Percentiles rank a stretch among this genome's conserved stretches.
phyloP scores from a whole-genome alignment of 2,329 filamentous ascomycete genomes.

The Aspergillus terreus region DNA sequence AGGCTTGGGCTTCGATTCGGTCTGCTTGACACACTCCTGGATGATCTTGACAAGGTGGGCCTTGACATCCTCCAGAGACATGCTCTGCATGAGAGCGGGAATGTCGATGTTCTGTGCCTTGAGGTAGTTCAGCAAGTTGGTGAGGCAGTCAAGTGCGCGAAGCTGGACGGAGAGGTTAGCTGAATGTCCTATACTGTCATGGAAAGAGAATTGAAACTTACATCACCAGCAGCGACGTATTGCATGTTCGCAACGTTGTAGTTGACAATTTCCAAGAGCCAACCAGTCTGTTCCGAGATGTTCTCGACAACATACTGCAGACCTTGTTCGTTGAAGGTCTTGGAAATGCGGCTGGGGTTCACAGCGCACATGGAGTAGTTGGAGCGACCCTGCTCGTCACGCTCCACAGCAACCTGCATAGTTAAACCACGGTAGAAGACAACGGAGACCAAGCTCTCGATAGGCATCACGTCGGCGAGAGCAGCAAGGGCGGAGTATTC shows the following conservation, averaged over 20 bases:
- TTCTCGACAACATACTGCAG: constrained; percentile 95
- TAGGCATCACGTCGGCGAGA: constrained; percentile 98
- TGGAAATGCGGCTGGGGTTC: constrained; percentile 96
- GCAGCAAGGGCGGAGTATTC: constrained; percentile 97
- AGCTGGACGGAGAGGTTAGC: constrained; percentile 38
- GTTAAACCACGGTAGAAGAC: constrained; percentile 99
- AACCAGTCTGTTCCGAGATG: constrained; percentile 87
- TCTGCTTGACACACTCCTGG: constrained; percentile 78
- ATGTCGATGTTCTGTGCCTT: constrained; percentile 98
- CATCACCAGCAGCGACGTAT: constrained; percentile 65
- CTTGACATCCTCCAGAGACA: constrained; percentile 88
- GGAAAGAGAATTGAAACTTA: constrained; percentile 28
- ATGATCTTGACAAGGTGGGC: constrained; percentile 88
- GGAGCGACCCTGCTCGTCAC: constrained; percentile 84
- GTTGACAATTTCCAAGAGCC: constrained; percentile 99
- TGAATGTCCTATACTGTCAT: background rate
- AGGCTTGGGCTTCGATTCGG: constrained; percentile 81
- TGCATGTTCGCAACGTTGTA: constrained; percentile 73
- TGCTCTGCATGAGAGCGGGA: constrained; percentile 79
- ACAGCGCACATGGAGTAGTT: constrained; percentile 99
- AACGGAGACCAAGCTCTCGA: constrained; percentile 94
- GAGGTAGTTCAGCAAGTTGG: constrained; percentile 86
- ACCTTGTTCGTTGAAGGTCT: constrained; percentile 97
- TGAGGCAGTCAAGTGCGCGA: constrained; percentile 62
- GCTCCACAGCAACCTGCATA: constrained; percentile 98